These are phyloP conservation scores for Aspergillus fischeri DNA, from an alignment of 2,329 filamentous ascomycete species.

Conservation along the genomic window DNA sequence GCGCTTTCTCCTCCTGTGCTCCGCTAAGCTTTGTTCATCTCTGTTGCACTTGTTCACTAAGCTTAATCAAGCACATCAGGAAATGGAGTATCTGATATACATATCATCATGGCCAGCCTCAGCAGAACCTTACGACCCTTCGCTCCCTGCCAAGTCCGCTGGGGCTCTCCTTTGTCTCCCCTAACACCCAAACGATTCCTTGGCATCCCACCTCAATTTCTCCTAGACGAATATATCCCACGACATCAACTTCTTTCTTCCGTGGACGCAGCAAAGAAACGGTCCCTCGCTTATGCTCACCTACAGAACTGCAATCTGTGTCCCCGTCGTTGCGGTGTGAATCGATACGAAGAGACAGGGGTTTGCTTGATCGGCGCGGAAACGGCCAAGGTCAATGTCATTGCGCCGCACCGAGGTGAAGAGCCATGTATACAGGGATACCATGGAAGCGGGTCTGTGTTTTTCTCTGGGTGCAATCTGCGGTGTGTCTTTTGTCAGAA, in stretches of 20 bases:
- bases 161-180: constrained; percentile 2
- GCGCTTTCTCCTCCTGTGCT: neutral
- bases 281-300: constrained; percentile 69
- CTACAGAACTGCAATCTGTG: constrained; percentile 77
- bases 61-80: neutral
- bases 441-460: constrained; percentile 74
- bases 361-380: constrained; percentile 71
- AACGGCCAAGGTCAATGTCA: constrained; percentile 74
- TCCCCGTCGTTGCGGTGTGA: constrained; percentile 70
- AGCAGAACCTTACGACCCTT: constrained; percentile 1
- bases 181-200: constrained; percentile 31
- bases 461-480: constrained; percentile 74
- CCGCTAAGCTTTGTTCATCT: neutral
- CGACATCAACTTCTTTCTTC: constrained; percentile 67
- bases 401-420: constrained; percentile 82
- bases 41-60: neutral
- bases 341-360: constrained; percentile 74
- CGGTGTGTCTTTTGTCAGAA: constrained; percentile 76
- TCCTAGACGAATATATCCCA: constrained; percentile 70
- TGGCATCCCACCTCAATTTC: constrained; percentile 60
- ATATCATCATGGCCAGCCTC: constrained; percentile 7
- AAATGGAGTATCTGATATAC: neutral
- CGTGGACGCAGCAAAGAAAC: constrained; percentile 67
- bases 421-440: constrained; percentile 80
- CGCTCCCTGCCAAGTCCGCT: neutral